A percentile compares a stretch with the other conserved stretches of the same genome.
Evolutionary conservation across 257 asterid genomes (phyloP).

Genomic region (Osmanthus fragrans): DNA sequence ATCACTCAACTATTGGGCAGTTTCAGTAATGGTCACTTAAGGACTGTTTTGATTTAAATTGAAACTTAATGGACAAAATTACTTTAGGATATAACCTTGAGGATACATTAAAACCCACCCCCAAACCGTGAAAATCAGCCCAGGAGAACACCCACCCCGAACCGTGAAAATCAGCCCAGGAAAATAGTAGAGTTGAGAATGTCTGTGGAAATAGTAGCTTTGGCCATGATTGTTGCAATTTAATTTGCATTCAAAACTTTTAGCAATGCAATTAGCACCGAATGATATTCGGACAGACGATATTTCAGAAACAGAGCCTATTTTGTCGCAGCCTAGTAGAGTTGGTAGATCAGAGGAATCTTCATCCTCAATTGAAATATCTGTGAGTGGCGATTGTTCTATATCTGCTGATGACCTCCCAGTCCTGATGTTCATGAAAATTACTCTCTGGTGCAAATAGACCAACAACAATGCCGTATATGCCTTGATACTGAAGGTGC

Average conservation of each 20-base stretch:
- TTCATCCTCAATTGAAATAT: constrained; percentile 68
- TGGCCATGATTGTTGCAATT: constrained; percentile 37
- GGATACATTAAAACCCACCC: too few relatives aligned
- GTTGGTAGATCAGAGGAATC: constrained; percentile 56
- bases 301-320: constrained; percentile 89
- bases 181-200: constrained; percentile 31
- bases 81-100: too few relatives aligned
- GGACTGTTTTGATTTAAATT: too few relatives aligned
- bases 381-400: constrained; percentile 60
- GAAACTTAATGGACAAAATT: too few relatives aligned
- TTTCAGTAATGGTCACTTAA: too few relatives aligned
- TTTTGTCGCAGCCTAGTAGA: constrained; percentile 52
- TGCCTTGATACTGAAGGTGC: constrained; percentile 93
- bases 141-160: too few relatives aligned
- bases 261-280: constrained; percentile 68
- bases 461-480: constrained; percentile 93
- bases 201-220: constrained; percentile 29
- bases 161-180: too few relatives aligned
- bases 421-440: constrained; percentile 50
- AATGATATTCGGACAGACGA: constrained; percentile 66
- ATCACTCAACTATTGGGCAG: too few relatives aligned
- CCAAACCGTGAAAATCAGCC: too few relatives aligned
- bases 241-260: constrained; percentile 40
- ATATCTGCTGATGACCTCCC: constrained; percentile 38
- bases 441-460: constrained; percentile 54